Evolutionary conservation across 2,329 filamentous ascomycete species (phyloP).

Genomic region (Pezicula neosporulosa): DNA sequence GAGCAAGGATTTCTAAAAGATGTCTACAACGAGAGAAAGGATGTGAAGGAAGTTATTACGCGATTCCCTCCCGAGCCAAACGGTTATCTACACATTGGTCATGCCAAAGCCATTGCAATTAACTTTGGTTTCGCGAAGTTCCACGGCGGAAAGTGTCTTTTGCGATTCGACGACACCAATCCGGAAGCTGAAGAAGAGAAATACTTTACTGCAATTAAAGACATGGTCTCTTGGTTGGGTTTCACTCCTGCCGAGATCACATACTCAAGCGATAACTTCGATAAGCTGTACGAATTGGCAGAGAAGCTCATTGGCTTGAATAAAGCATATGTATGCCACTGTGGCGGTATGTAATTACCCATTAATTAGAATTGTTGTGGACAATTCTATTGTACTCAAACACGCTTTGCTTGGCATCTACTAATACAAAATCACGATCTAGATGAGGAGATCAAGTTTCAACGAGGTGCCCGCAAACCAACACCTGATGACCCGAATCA

Average conservation of each 20-base stretch:
- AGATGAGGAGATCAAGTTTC: conserved; percentile 79
- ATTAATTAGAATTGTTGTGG: background rate
- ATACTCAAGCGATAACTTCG: conserved; percentile 85
- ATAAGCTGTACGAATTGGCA: conserved; percentile 80
- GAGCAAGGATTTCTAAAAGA: conserved; percentile 73
- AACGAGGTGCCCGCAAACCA: conserved; percentile 63
- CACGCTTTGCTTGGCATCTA: background rate
- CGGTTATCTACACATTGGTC: conserved; percentile 89
- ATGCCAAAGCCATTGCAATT: conserved; percentile 91
- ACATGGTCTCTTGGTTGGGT: conserved; percentile 78
- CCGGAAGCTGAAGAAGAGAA: conserved; percentile 88
- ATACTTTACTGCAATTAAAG: conserved; percentile 85
- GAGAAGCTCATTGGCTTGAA: conserved; percentile 76
- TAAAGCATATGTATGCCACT: conserved; percentile 83
- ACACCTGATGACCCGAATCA: too few species aligned
- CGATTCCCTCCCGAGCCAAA: conserved; percentile 88
- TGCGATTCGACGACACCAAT: conserved; percentile 93
- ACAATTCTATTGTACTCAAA: background rate
- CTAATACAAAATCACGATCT: conserved; percentile 20
- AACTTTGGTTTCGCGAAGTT: conserved; percentile 93
- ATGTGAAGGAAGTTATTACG: conserved; percentile 55
- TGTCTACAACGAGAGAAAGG: conserved; percentile 66
- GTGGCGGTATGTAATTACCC: conserved; percentile 45
- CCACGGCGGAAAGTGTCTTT: conserved; percentile 70
- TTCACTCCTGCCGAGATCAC: conserved; percentile 79